phyloP scores from a whole-genome alignment of 2,329 filamentous ascomycete genomes.

The Trichoderma cornu-damae region DNA sequence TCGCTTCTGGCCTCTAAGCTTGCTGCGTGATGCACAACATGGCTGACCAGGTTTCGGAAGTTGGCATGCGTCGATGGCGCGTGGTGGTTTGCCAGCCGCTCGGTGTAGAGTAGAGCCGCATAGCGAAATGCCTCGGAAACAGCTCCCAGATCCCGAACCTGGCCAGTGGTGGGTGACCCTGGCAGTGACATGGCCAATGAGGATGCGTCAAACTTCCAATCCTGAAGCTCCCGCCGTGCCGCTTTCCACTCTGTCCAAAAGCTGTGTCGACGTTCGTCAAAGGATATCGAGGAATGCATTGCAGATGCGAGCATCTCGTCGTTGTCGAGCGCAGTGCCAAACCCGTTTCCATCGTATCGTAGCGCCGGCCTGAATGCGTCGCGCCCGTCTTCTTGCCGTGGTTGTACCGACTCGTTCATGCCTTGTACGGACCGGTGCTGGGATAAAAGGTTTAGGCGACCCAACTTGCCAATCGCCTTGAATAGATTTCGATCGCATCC shows the following conservation, averaged over 20 bases:
- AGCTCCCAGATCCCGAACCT: conserved; percentile 69
- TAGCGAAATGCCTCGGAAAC: conserved; percentile 89
- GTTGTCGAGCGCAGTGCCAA: conserved; percentile 51
- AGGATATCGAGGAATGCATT: conserved; percentile 28
- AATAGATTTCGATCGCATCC: conserved; percentile 85
- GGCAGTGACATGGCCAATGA: conserved; percentile 49
- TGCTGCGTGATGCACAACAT: conserved; percentile 77
- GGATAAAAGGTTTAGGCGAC: conserved; percentile 76
- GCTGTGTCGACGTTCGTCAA: conserved; percentile 55
- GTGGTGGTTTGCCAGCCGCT: conserved; percentile 74
- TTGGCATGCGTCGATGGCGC: conserved; percentile 67
- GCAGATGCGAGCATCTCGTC: conserved; percentile 46
- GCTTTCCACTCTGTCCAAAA: conserved; percentile 89
- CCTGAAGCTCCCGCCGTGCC: conserved; percentile 67
- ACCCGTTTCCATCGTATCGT: conserved; percentile 64
- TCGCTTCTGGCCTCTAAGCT: conserved; percentile 66
- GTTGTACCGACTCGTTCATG: conserved; percentile 20
- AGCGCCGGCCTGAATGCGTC: conserved; percentile 33
- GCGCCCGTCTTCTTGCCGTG: conserved; percentile 25
- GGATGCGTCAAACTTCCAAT: conserved; percentile 68
- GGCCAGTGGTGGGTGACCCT: conserved; percentile 48
- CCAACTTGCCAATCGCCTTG: conserved; percentile 77
- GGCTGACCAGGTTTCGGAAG: conserved; percentile 77
- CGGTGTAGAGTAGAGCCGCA: conserved; percentile 81
- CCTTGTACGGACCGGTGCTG: conserved; percentile 57